Percentiles rank a stretch among this genome's conserved stretches.
These are phyloP conservation scores for Boletus semigastroideus DNA, from an alignment of 1,284 basidiomycete species.

Conservation along the genomic window DNA sequence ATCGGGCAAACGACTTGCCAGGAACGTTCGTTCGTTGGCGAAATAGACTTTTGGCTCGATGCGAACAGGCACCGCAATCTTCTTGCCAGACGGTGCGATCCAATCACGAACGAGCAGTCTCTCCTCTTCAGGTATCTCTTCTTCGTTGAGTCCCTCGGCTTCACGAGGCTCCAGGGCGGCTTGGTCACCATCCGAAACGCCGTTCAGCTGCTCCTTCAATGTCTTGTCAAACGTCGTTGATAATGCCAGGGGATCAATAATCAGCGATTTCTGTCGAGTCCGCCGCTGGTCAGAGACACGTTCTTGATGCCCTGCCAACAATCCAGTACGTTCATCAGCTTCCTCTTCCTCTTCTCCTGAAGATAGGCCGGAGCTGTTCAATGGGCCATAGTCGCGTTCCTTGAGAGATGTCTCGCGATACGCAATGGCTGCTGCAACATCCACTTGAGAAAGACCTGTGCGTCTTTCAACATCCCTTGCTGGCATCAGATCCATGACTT, in stretches of 20 bases:
- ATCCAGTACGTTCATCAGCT: slow-evolving; percentile 44
- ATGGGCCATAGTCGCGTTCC: slow-evolving; percentile 35
- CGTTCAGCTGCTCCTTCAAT: slow-evolving; percentile 60
- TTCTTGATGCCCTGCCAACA: slow-evolving; percentile 33
- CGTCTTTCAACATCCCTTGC: slow-evolving; percentile 79
- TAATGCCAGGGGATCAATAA: slow-evolving; percentile 84
- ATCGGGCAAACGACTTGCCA: slow-evolving; percentile 50
- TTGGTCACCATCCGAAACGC: slow-evolving; percentile 35
- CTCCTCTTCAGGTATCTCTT: slow-evolving; percentile 45
- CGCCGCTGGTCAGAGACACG: slow-evolving; percentile 21
- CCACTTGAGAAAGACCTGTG: slow-evolving; percentile 69
- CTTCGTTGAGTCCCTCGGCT: slow-evolving; percentile 42
- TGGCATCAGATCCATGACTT: slow-evolving; percentile 63
- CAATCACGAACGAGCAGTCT: slow-evolving; percentile 71
- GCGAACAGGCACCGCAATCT: slow-evolving; percentile 89
- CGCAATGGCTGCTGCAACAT: slow-evolving; percentile 77
- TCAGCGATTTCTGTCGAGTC: slow-evolving; percentile 46
- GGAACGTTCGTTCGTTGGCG: slow-evolving; percentile 91
- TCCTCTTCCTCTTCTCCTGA: slow-evolving; percentile 33
- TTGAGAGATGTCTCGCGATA: slow-evolving; percentile 80
- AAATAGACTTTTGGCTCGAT: slow-evolving; percentile 99
- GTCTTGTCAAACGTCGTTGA: slow-evolving; percentile 81
- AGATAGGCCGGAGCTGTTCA: slow-evolving; percentile 5
- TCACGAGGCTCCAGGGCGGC: slow-evolving; percentile 40
- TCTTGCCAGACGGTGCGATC: slow-evolving; percentile 84